phyloP scores from a whole-genome alignment of 495 filamentous ascomycete genomes.

The Thermothielavioides terrestris region DNA sequence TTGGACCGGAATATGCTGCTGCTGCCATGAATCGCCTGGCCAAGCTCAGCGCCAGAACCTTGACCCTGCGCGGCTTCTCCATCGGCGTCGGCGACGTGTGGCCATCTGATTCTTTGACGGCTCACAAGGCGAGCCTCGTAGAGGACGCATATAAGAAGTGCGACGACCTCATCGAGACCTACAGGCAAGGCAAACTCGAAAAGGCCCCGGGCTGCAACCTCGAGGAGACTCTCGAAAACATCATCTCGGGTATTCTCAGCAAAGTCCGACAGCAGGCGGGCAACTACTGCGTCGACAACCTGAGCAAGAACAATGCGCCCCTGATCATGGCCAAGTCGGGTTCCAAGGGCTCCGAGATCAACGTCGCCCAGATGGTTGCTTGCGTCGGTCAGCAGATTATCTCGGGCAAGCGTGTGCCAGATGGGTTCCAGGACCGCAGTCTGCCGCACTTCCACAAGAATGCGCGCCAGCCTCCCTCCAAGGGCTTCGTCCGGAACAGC shows the following conservation, averaged over 20 bases:
- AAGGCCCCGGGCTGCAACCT: slow-evolving; percentile 84
- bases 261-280: slow-evolving; percentile 84
- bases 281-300: slow-evolving; percentile 78
- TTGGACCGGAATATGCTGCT: slow-evolving; percentile 78
- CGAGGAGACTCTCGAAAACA: slow-evolving; percentile 84
- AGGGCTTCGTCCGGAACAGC: slow-evolving; percentile 94
- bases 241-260: slow-evolving; percentile 82
- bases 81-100: slow-evolving; percentile 94
- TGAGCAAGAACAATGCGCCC: slow-evolving; percentile 87
- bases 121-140: slow-evolving; percentile 66
- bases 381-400: slow-evolving; percentile 98
- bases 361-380: slow-evolving; percentile 98
- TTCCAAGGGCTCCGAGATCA: slow-evolving; percentile 92
- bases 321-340: slow-evolving; percentile 96
- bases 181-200: slow-evolving; percentile 65
- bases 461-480: slow-evolving; percentile 78
- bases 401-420: slow-evolving; percentile 79
- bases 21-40: slow-evolving; percentile 90
- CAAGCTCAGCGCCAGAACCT: slow-evolving; percentile 78
- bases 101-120: slow-evolving; percentile 57
- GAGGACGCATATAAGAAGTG: slow-evolving; percentile 70
- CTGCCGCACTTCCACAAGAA: slow-evolving; percentile 94
- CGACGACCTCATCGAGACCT: slow-evolving; percentile 75
- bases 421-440: slow-evolving; percentile 93
- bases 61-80: slow-evolving; percentile 88